Evolutionary conservation across 2,329 filamentous ascomycete species (phyloP), one percentile per base, ranked within the genome.

Genomic region (Penicillium concentricum): DNA sequence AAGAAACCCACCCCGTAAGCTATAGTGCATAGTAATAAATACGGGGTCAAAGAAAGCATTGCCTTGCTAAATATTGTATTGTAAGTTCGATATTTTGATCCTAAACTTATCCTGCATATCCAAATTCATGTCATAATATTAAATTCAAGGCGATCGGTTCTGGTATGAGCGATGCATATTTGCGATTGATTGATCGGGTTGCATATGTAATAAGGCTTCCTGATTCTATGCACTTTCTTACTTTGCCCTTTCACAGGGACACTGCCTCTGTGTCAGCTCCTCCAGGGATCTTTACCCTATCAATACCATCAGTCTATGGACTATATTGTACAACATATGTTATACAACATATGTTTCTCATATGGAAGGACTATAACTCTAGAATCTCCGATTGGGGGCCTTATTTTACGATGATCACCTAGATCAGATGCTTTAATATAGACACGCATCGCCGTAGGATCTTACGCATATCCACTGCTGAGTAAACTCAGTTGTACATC

Each of bases 191-290:
- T 8, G 13, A 30, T 46, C 4, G 22, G 13, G 9, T 30, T 16
- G 24, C 10, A 37, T 24, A 13, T 7, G 12, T 16, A 32, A 35
- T n/a, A 18, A 20, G 5, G 10, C 32, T 44, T 30, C 34, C 42
- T 50, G 41, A 49, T 59, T 54, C 46, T 54, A 37, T 62, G 86
- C 88, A 68, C 5, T 46, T 35, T 16, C 26, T 12, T 8, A 32
- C 20, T 46, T 39, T 41, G n/a, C 16, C 35, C 37, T 28, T 38
- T 26, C n/a, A 22, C 3, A 34, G n/a, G 26, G 44, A 26, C 16
- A 16, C 13, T 32, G 24, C 24, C 9, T 24, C 28, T 28, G 4
- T 53, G n/a, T 24, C 10, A 37, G 20, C 34, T 16, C 30, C 37
- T 18, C 7, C 20, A 45, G 3, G 12, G 9, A 47, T 7, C 4